These are phyloP conservation scores for Dicorynia guianensis DNA, from an alignment of 306 rosid genomes.

Conservation along the genomic window DNA sequence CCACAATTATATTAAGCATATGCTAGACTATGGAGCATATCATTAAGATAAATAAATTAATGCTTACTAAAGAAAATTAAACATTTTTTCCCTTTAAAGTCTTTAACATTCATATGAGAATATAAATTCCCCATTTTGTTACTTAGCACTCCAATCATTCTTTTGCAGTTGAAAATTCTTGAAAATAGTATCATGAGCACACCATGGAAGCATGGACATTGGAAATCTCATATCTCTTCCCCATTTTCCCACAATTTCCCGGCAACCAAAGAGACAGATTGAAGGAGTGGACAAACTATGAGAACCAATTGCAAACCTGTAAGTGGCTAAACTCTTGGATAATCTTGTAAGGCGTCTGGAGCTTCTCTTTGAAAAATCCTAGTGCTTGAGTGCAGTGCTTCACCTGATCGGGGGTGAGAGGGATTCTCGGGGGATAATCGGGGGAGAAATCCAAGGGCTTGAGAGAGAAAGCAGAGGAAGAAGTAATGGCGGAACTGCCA, in stretches of 20 bases:
- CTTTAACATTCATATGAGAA: background rate
- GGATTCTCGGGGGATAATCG: slow-evolving; percentile 57
- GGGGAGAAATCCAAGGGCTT: slow-evolving; percentile 53
- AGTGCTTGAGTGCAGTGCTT: slow-evolving; percentile 71
- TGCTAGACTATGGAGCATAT: background rate
- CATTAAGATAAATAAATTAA: background rate
- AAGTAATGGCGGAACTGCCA: slow-evolving; percentile 27
- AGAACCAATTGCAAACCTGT: slow-evolving; percentile 52
- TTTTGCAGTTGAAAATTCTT: background rate
- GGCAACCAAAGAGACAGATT: slow-evolving; percentile 7
- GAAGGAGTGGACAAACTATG: background rate
- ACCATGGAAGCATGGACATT: background rate
- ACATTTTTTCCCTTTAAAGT: background rate
- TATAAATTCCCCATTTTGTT: background rate
- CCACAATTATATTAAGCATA: background rate
- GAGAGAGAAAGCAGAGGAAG: slow-evolving; percentile 42
- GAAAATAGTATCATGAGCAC: background rate
- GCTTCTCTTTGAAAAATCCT: slow-evolving; percentile 60
- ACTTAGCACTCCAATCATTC: background rate
- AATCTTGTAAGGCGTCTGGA: slow-evolving; percentile 55
- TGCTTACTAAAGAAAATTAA: background rate
- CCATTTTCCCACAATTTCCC: slow-evolving; percentile 13
- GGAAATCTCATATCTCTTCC: background rate
- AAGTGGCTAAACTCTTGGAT: slow-evolving; percentile 68
- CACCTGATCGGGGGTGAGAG: slow-evolving; percentile 70